phyloP scores from a whole-genome alignment of 75 land plant genomes.

The Pinus taeda region DNA sequence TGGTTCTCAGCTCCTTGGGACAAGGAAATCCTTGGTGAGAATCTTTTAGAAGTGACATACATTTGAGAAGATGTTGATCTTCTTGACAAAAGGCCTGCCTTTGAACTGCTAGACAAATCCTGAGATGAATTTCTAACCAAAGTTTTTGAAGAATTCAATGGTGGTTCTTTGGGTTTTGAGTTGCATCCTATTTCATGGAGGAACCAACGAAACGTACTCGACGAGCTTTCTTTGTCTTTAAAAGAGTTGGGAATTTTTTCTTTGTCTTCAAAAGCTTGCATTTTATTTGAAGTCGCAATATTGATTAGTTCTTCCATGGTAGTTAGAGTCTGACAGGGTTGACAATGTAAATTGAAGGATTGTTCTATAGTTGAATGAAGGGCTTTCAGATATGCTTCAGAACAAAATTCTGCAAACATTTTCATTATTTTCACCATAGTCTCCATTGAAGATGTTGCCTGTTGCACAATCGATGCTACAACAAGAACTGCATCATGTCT shows the following conservation, averaged over 20 bases:
- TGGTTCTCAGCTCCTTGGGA: neutral
- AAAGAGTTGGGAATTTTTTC: neutral
- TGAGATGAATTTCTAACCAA: conserved; percentile 5
- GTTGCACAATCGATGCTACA: conserved; percentile 1
- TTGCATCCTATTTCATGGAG: conserved; percentile 12
- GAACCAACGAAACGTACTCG: neutral
- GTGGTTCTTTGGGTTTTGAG: neutral
- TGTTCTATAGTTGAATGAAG: neutral
- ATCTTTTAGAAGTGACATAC: neutral
- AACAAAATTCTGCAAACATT: neutral
- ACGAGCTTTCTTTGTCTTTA: neutral
- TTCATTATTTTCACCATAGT: neutral
- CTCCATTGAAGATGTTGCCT: conserved; percentile 8
- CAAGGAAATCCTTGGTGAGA: neutral
- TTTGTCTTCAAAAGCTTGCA: neutral
- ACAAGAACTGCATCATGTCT: conserved; percentile 1
- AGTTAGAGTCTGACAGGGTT: neutral
- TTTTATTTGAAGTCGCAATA: neutral
- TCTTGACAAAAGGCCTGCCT: neutral
- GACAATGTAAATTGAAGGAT: conserved; percentile 1
- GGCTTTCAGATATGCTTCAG: too few relatives aligned
- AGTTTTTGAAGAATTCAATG: conserved; percentile 2
- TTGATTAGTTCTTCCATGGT: neutral
- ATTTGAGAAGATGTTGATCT: neutral
- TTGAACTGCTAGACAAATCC: neutral